These are phyloP conservation scores for Pseudogymnoascus verrucosus DNA, from an alignment of 2,329 filamentous ascomycete genomes.

Conservation along the genomic window DNA sequence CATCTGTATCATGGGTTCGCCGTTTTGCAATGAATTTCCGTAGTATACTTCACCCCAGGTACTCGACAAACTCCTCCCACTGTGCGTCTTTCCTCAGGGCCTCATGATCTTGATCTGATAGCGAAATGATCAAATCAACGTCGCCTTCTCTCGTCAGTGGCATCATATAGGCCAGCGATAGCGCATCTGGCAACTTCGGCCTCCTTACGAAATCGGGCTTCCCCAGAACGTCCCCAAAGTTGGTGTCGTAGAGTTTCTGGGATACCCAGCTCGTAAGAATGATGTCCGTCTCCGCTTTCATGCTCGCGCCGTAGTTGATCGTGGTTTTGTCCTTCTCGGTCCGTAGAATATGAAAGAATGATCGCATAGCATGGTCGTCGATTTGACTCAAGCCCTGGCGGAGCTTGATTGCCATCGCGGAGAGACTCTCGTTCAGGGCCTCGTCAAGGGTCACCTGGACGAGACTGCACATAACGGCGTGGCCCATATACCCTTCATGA, in stretches of 20 bases:
- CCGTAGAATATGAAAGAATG: neutral
- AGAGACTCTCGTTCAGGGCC: neutral
- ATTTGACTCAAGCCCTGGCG: neutral
- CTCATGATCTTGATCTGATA: neutral
- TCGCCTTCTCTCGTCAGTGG: neutral
- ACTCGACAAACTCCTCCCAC: neutral
- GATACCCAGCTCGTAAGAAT: neutral
- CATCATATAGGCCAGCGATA: neutral
- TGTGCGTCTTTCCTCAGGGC: neutral
- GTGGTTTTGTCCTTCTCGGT: slow-evolving; percentile 4
- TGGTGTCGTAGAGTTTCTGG: neutral
- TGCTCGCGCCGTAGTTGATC: neutral
- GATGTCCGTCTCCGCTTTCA: neutral
- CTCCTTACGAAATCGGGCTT: neutral
- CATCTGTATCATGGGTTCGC: neutral
- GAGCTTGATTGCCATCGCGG: neutral
- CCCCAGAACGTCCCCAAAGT: neutral
- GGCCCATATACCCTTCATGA: neutral
- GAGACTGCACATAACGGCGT: neutral
- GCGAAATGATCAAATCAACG: neutral
- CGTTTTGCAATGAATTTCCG: neutral
- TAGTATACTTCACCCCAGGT: neutral
- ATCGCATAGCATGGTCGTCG: neutral
- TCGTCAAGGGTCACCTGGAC: neutral
- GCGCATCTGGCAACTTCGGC: neutral